A percentile compares a stretch with the other conserved stretches of the same genome.
phyloP scores from a whole-genome alignment of 345 rosid genomes.

The Eucalyptus fibrosa region DNA sequence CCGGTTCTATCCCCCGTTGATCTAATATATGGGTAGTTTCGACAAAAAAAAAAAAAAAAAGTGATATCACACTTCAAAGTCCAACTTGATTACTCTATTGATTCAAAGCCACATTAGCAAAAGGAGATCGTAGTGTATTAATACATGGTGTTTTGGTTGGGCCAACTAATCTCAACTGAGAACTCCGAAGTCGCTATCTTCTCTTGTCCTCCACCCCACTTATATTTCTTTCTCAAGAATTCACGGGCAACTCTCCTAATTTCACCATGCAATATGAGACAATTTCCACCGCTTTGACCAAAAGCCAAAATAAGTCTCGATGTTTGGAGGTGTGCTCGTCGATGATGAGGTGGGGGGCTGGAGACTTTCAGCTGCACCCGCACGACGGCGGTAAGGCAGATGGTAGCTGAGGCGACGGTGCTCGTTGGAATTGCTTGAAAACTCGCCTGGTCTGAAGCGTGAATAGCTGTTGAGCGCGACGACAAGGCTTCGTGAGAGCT shows the following conservation, averaged over 20 bases:
- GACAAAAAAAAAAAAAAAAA: too few relatives aligned
- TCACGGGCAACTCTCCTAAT: not conserved
- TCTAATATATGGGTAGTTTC: too few relatives aligned
- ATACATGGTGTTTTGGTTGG: not conserved
- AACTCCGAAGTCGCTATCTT: not conserved
- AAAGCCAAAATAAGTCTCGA: not conserved
- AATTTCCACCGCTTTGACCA: not conserved
- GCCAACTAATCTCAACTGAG: not conserved
- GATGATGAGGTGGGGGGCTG: not conserved
- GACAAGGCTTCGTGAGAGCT: not conserved
- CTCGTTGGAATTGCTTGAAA: not conserved
- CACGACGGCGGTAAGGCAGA: not conserved
- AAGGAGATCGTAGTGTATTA: not conserved
- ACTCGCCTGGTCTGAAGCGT: not conserved
- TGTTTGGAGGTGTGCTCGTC: not conserved
- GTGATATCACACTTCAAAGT: rapidly evolving
- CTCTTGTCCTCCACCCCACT: not conserved
- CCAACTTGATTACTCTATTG: too few relatives aligned
- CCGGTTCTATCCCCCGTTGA: too few relatives aligned
- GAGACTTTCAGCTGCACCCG: too few relatives aligned
- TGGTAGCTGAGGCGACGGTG: not conserved
- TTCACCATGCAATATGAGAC: not conserved
- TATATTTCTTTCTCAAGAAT: not conserved
- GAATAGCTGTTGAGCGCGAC: not conserved
- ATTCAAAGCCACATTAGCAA: too few relatives aligned